Conservation (phyloP, 1,284 basidiomycete genomes). For the Fomitiporia mediterranea region DNA sequence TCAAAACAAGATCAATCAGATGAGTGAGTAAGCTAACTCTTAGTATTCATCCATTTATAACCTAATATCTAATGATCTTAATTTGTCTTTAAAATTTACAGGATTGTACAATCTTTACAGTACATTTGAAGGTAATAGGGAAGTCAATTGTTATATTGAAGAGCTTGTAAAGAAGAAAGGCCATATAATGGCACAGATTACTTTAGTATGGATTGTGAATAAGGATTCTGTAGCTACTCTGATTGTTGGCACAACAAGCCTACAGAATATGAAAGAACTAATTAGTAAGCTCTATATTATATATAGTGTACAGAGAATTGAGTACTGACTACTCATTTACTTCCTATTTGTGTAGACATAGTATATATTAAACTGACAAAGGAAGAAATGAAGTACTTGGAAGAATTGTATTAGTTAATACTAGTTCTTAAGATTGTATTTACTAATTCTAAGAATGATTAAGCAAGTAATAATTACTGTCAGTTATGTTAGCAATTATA, state of each 20-base stretch:
- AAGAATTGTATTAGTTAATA: conserved; percentile 32
- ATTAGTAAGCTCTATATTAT: conserved; percentile 44
- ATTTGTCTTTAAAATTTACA: no score
- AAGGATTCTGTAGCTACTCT: conserved; percentile 45
- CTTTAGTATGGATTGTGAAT: conserved; percentile 46
- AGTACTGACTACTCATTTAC: no score
- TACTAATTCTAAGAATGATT: no score
- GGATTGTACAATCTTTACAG: conserved; percentile 2
- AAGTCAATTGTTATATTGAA: conserved; percentile 32
- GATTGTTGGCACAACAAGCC: conserved; percentile 48
- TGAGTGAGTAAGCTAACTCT: conserved; percentile 8
- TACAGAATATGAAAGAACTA: conserved; percentile 46
- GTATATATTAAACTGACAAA: conserved; percentile 41
- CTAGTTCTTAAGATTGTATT: conserved; percentile 26
- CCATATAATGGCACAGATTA: conserved; percentile 53
- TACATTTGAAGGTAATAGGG: conserved; percentile 9
- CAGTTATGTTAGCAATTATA: no score
- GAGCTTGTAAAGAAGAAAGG: conserved; percentile 47
- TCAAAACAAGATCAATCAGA: conserved; percentile 27
- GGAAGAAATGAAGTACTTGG: conserved; percentile 48
- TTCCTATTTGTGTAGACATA: no score
- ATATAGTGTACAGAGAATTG: no score
- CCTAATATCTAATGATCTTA: no score
- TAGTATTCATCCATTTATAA: no score
- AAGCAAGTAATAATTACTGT: no score